phyloP scores from a whole-genome alignment of 2,329 filamentous ascomycete genomes.

The Lachnellula hyalina region DNA sequence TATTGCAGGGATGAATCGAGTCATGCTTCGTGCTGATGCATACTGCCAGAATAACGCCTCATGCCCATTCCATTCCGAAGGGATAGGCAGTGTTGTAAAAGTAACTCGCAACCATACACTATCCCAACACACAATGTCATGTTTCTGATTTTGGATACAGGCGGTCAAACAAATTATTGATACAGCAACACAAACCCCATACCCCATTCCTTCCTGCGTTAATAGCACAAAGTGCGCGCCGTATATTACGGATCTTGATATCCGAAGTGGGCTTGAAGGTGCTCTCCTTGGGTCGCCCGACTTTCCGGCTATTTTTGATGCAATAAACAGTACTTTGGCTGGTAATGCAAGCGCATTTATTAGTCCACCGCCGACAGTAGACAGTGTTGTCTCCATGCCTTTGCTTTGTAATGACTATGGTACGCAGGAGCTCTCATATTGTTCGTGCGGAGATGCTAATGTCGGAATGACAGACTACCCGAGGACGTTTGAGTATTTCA shows the following conservation, averaged over 20 bases:
- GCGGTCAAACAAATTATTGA: background rate
- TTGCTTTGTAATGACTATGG: constrained; percentile 5
- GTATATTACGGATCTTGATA: background rate
- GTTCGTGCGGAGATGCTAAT: background rate
- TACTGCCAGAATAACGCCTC: constrained; percentile 9
- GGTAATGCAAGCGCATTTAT: constrained; percentile 3
- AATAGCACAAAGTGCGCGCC: constrained; percentile 3
- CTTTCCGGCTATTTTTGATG: constrained; percentile 2
- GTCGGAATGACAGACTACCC: background rate
- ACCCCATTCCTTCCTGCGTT: background rate
- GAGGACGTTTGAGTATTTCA: constrained; percentile 1
- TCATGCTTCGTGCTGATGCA: constrained; percentile 11
- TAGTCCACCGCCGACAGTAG: background rate
- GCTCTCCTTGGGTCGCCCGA: constrained; percentile 1
- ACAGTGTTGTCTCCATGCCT: constrained; percentile 1
- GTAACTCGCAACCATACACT: background rate
- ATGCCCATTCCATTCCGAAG: constrained; percentile 6
- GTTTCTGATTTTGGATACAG: background rate
- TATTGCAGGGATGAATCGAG: constrained; percentile 5
- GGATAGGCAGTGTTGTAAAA: constrained; percentile 7
- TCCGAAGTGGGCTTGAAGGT: constrained; percentile 1
- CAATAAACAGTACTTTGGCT: background rate
- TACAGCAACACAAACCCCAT: background rate
- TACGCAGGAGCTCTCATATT: background rate
- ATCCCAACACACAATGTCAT: background rate